A percentile compares a stretch with the other conserved stretches of the same genome.
These are phyloP conservation scores for Tritrichomonas foetus DNA, from an alignment of 208 protist species.

Conservation along the genomic window DNA sequence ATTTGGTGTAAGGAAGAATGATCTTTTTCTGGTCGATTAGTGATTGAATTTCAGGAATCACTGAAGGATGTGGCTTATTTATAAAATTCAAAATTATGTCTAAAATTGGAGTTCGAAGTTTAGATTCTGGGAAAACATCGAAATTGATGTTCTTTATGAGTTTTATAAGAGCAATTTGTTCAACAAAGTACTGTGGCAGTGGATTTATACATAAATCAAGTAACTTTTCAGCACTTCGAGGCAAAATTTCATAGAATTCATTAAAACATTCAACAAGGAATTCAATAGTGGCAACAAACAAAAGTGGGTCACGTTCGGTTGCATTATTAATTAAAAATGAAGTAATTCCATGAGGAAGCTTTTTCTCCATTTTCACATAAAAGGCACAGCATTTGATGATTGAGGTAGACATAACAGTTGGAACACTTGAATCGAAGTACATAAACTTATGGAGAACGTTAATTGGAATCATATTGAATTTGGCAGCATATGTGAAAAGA, in stretches of 20 bases:
- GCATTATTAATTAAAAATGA: background rate
- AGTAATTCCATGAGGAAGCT: background rate
- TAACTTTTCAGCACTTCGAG: background rate
- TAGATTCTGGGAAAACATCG: background rate
- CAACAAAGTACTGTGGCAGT: constrained; percentile 9
- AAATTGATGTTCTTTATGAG: background rate
- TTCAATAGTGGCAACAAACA: background rate
- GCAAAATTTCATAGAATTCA: background rate
- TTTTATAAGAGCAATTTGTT: background rate
- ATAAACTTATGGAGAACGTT: background rate
- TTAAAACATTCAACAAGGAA: background rate
- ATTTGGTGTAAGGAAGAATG: background rate
- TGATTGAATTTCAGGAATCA: background rate
- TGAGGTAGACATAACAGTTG: background rate
- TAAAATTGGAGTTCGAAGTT: background rate
- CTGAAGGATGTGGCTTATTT: background rate
- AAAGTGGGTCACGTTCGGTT: background rate
- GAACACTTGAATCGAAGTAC: background rate
- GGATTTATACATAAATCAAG: background rate
- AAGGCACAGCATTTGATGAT: background rate
- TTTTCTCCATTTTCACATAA: background rate
- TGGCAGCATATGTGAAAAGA: background rate
- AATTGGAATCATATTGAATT: background rate
- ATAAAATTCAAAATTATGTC: background rate
- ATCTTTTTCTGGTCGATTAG: background rate